These are phyloP conservation scores for Paecilomyces variotii DNA, from an alignment of 2,329 filamentous ascomycete genomes.

Conservation along the genomic window DNA sequence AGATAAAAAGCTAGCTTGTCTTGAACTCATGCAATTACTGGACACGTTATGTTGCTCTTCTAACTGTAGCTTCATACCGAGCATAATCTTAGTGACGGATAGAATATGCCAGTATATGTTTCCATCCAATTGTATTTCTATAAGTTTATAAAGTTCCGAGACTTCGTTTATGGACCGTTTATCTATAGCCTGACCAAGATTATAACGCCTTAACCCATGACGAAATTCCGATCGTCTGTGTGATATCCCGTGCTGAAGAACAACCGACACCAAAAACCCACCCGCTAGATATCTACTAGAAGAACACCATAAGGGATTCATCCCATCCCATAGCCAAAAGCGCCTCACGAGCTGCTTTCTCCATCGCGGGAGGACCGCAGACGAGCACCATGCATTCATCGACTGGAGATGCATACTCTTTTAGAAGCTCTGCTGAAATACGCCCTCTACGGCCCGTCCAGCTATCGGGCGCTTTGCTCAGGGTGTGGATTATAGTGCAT, in stretches of 20 bases:
- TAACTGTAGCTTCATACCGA: no score
- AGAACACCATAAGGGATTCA: constrained; percentile 67
- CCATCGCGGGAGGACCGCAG: constrained; percentile 70
- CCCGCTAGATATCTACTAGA: constrained; percentile 45
- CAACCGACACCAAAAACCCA: neutral
- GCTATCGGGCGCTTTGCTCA: constrained; percentile 53
- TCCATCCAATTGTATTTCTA: neutral
- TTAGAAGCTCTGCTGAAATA: constrained; percentile 56
- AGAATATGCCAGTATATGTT: neutral
- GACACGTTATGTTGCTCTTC: neutral
- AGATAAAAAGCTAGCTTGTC: neutral
- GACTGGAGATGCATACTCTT: constrained; percentile 44
- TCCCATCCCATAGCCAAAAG: constrained; percentile 60
- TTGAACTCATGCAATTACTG: neutral
- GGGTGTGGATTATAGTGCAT: constrained; percentile 60
- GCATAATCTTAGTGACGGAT: neutral
- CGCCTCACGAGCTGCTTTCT: constrained; percentile 55
- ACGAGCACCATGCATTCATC: constrained; percentile 60
- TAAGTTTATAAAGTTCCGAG: neutral
- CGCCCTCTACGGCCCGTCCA: constrained; percentile 65
- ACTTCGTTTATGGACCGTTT: neutral
- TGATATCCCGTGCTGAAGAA: neutral
- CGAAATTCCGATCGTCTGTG: neutral
- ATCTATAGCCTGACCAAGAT: neutral
- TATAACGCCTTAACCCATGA: neutral